Evolutionary conservation across 768 basidiomycete species (phyloP), one percentile per base, ranked within the genome.

Genomic region (Chalciporus pseudorubinellus): DNA sequence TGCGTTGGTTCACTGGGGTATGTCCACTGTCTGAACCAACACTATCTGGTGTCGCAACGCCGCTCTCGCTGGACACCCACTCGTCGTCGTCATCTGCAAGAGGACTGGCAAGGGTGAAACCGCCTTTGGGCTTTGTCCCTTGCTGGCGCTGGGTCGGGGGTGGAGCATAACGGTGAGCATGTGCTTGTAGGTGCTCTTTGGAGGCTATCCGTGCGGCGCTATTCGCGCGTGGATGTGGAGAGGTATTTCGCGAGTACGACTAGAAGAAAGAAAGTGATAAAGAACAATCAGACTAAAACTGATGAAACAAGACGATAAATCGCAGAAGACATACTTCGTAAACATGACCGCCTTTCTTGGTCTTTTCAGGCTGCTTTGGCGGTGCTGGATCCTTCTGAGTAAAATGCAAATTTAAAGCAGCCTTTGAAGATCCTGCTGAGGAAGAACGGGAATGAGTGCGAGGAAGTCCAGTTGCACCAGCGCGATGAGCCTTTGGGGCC

Each of bases 41-140:
- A 12, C 74, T 70, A 57, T 77, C 78, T 4, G 87, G 88, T 2
- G 87, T 89, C 1, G 72, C 85, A 0, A 80, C 84, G 7, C 85
- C 87, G 60, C 86, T 89, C 67, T 87, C 86, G 63, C 83, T 87
- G 22, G 87, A 89, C 1, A 86, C 77, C 87, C 87, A 89, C 50
- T 82, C 88, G 49, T 87, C 85, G 11, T 87, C 85, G 12, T 74
- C 77, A 34, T 74, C 77, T 21, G 68, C 76, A 36, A 69, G 72
- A 26, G 78, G 71, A 45, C 74, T 78, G 9, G 83, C 74, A 50
- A 87, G 74, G 12, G 79, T 79, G 61, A 89, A 87, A 5, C 80
- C 84, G 20, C 71, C 61, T 62, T 81, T 83, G 11, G 68, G 63
- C 57, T 70, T 71, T 49, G 54, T 62, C 4, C 64, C 69, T 36